Evolutionary conservation across 768 basidiomycete species (phyloP), one percentile per base, ranked within the genome.

Genomic region (Rhodotorula babjevae): DNA sequence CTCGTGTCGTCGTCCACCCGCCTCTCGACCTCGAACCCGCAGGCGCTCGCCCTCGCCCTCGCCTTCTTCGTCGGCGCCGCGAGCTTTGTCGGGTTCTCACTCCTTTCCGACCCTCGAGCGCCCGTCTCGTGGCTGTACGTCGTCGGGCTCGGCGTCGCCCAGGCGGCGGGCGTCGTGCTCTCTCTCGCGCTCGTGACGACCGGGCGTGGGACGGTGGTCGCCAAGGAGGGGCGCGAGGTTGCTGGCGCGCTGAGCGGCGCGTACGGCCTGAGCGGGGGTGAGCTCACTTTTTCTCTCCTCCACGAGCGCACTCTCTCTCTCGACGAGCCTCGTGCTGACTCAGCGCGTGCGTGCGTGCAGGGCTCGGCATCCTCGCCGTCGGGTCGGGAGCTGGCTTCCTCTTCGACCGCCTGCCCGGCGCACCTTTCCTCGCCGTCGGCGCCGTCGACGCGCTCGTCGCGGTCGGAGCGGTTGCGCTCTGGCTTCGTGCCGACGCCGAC

Each of bases 231-330:
- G 18, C 15, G 47, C 40, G 73, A 74, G 49, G 69, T 68, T 0
- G 73, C 44, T 8, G 73, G 73, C 14, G 33, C 36, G 27, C 31
- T 74, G 18, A 57, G 56, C 27, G 69, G 66, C 19, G 57, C 66
- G 11, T 74, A 71, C 42, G 65, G 66, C 9, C 36, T 69, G 14
- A 57, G 53, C 29, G 73, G 73, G n/a, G 73, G 73, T 65, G 33
- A 31, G 72, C 62, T 36, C 36, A 5, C 36, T 36, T 36, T 36
- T 36, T 36, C 36, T 36, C 36, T 36, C n/a, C n/a, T n/a, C n/a
- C n/a, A n/a, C n/a, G n/a, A n/a, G n/a, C 33, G 0, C 8, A 15
- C 25, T 12, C 23, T 0, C 2, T 40, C 42, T 18, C n/a, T 14
- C 14, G 21, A 9, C n/a, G 36, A 8, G 7, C 53, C 11, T n/a